phyloP scores from a whole-genome alignment of 768 basidiomycete genomes.

The Mycena floridula region DNA sequence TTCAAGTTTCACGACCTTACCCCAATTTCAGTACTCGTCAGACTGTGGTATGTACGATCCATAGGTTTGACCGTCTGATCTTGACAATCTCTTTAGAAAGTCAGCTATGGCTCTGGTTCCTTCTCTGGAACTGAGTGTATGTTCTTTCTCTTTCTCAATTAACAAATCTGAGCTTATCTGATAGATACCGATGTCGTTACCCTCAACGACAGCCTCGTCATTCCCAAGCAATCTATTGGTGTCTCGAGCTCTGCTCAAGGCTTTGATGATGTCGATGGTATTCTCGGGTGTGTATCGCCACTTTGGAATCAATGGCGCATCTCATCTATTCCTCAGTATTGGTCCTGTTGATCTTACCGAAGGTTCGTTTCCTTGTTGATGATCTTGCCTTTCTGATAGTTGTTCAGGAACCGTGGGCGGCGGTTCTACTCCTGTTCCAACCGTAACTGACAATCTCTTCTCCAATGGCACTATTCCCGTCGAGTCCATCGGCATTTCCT shows the following conservation, averaged over 20 bases:
- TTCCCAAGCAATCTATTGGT: slow-evolving; percentile 42
- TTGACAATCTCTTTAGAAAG: slow-evolving; percentile 27
- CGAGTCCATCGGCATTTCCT: slow-evolving; percentile 47
- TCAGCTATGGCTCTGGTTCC: slow-evolving; percentile 48
- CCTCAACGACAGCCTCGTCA: slow-evolving; percentile 31
- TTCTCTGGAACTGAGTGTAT: slow-evolving; percentile 50
- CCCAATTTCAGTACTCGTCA: slow-evolving; percentile 16
- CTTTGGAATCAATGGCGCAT: too few species aligned
- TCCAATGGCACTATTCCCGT: slow-evolving; percentile 37
- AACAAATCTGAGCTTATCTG: not conserved
- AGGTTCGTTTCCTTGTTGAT: slow-evolving; percentile 10
- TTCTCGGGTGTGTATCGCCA: slow-evolving; percentile 32
- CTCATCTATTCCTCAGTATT: slow-evolving; percentile 22
- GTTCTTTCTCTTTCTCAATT: slow-evolving; percentile 7
- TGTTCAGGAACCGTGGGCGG: slow-evolving; percentile 38
- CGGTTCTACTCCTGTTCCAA: slow-evolving; percentile 33
- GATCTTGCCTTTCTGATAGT: too few species aligned
- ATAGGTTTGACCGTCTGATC: too few species aligned
- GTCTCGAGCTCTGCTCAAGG: slow-evolving; percentile 37
- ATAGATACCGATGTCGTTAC: slow-evolving; percentile 43
- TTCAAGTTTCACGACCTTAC: not conserved
- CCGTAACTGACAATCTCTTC: slow-evolving; percentile 54
- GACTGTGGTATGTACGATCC: slow-evolving; percentile 28
- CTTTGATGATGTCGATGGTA: slow-evolving; percentile 44
- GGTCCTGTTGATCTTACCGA: slow-evolving; percentile 46